Conservation (phyloP, 352 stramenopile genomes). For the Globisporangium nunn region DNA sequence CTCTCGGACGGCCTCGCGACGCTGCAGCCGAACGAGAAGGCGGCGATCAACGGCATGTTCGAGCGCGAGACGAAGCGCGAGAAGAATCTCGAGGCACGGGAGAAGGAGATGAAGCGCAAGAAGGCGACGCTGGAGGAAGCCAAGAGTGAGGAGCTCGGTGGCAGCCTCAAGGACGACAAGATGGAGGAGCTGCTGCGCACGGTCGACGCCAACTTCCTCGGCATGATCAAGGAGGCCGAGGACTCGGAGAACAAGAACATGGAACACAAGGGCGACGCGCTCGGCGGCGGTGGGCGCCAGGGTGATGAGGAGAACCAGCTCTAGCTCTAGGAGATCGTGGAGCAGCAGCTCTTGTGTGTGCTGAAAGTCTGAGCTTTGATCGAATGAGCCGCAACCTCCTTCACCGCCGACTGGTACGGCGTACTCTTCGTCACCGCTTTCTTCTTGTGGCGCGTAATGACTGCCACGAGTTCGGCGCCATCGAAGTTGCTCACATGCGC, state of each 20-base stretch:
- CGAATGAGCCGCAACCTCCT: slow-evolving; percentile 32
- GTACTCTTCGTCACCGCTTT: slow-evolving; percentile 50
- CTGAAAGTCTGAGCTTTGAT: no score
- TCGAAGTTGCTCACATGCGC: slow-evolving; percentile 40
- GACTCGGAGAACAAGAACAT: slow-evolving; percentile 89
- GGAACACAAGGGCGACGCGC: slow-evolving; percentile 60
- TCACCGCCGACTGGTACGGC: slow-evolving; percentile 34
- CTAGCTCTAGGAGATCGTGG: slow-evolving; percentile 4
- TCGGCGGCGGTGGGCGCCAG: slow-evolving; percentile 19
- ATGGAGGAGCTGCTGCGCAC: slow-evolving; percentile 92
- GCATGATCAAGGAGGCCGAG: slow-evolving; percentile 95
- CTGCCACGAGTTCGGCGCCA: slow-evolving; percentile 41
- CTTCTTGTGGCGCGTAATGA: slow-evolving; percentile 71
- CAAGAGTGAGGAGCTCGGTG: slow-evolving; percentile 53
- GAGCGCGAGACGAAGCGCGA: slow-evolving; percentile 96
- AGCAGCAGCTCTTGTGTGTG: no score
- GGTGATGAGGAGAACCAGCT: slow-evolving; percentile 25
- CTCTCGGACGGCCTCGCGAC: slow-evolving; percentile 90
- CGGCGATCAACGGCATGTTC: slow-evolving; percentile 93
- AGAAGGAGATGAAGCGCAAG: slow-evolving; percentile 84
- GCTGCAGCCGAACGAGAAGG: slow-evolving; percentile 92
- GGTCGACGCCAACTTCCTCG: slow-evolving; percentile 92
- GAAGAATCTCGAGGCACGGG: slow-evolving; percentile 91
- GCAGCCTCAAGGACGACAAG: slow-evolving; percentile 83
- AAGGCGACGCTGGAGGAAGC: slow-evolving; percentile 80